Conservation (phyloP, 2,329 filamentous ascomycete genomes). For the Cladosporium halotolerans region DNA sequence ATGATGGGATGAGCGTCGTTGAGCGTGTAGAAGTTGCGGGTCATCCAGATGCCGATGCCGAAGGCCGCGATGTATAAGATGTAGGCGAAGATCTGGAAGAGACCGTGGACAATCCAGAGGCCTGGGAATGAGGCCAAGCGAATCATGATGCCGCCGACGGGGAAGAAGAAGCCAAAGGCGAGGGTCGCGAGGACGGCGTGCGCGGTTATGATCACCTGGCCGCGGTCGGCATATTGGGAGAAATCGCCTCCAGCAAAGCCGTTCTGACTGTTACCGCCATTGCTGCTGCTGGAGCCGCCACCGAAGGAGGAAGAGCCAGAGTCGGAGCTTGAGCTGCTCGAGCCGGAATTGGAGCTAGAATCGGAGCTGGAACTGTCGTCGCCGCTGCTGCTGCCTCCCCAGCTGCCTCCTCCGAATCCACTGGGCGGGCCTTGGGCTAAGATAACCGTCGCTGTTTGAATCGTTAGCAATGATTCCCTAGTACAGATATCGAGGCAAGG, state of each 20-base stretch:
- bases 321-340: background rate
- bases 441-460: background rate
- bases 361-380: background rate
- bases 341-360: background rate
- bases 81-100: slow-evolving; percentile 46
- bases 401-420: slow-evolving; percentile 3
- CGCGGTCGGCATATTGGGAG: slow-evolving; percentile 1
- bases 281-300: background rate
- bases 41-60: slow-evolving; percentile 47
- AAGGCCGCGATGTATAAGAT: slow-evolving; percentile 45
- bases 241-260: slow-evolving; percentile 5
- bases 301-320: background rate
- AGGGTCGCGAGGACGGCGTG: slow-evolving; percentile 41
- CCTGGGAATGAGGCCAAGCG: slow-evolving; percentile 41
- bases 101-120: slow-evolving; percentile 40
- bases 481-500: too few species aligned
- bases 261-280: background rate
- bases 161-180: slow-evolving; percentile 44
- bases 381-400: slow-evolving; percentile 1
- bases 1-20: slow-evolving; percentile 47
- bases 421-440: slow-evolving; percentile 1
- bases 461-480: background rate
- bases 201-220: slow-evolving; percentile 35
- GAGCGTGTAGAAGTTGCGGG: slow-evolving; percentile 26
- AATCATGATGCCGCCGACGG: slow-evolving; percentile 41